Evolutionary conservation across 345 rosid genomes (phyloP), one percentile per base, ranked within the genome.

Genomic region (Noccaea caerulescens): DNA sequence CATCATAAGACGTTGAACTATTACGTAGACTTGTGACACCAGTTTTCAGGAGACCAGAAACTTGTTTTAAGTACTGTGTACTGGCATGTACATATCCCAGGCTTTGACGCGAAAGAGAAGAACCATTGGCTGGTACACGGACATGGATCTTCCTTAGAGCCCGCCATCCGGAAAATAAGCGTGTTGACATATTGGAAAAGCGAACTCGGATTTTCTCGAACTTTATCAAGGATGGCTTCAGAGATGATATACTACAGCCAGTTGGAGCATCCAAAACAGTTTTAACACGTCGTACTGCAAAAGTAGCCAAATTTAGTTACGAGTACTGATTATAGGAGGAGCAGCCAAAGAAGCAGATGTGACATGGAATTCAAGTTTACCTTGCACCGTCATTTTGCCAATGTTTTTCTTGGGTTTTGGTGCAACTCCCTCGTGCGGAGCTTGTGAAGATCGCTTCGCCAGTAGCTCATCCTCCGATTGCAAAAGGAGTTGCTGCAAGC

Each of bases 361-460:
- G 54, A 71, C 54, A 41, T 6, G 65, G 4, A 18, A 46, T 38
- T 32, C 39, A 63, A 57, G 37, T 42, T 45, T 78, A 91, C 99
- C 99, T 91, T 94, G 96, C 72, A 94, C 97, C 82, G 80, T 91
- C 90, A 94, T 87, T 85, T 91, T 91, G 79, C 99, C 99, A 52
- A 84, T 75, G 60, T 78, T 79, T 82, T 86, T 91, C 82, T 89
- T 89, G 27, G 90, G 88, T 76, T 91, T 89, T 32, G 95, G 76
- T 51, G 90, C 86, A 74, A 83, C 77, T 44, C 85, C 84, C 58
- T 91, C 93, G 57, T 57, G 81, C 34, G 73, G 77, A 68, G 84
- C 78, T 66, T 91, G 87, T 60, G 90, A 82, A 58, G 88, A 81
- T 76, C 77, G 93, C 71, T 85, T 86, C 16, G 33, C 86, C 68